phyloP scores from a whole-genome alignment of 768 basidiomycete genomes.

The Pulveroboletus sp. region DNA sequence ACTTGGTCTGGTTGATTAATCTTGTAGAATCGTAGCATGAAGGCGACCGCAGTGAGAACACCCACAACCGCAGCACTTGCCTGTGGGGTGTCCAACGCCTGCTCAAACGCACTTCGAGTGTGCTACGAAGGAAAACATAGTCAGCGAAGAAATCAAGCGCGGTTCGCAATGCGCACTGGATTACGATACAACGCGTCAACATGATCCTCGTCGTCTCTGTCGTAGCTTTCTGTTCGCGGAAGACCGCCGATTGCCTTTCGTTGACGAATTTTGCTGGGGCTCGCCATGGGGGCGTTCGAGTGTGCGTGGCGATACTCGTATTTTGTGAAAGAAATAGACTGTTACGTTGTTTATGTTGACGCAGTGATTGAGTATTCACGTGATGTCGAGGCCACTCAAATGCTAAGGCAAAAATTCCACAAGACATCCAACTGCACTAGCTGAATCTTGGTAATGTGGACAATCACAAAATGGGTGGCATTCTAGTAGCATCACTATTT shows the following conservation, averaged over 20 bases:
- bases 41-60: conserved; percentile 67
- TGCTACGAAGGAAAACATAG: conserved; percentile 36
- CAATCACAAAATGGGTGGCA: too few species aligned
- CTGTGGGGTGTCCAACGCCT: conserved; percentile 54
- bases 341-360: background rate
- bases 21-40: conserved; percentile 87
- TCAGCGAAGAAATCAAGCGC: conserved; percentile 10
- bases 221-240: conserved; percentile 23
- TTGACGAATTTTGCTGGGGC: conserved; percentile 30
- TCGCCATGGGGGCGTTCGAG: conserved; percentile 26
- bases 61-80: conserved; percentile 62
- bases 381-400: conserved; percentile 6
- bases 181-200: conserved; percentile 45
- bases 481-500: too few species aligned
- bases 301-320: conserved; percentile 2
- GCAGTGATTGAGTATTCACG: conserved; percentile 17
- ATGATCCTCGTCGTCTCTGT: conserved; percentile 49
- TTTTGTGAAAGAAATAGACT: background rate
- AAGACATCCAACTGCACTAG: too few species aligned
- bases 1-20: conserved; percentile 93
- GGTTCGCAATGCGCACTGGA: conserved; percentile 35
- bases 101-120: conserved; percentile 56
- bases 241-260: conserved; percentile 18
- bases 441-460: too few species aligned
- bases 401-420: too few species aligned